A percentile compares a stretch with the other conserved stretches of the same genome.
These are phyloP conservation scores for Zoysia japonica DNA, from an alignment of 176 grass and related monocot genomes.

Conservation along the genomic window DNA sequence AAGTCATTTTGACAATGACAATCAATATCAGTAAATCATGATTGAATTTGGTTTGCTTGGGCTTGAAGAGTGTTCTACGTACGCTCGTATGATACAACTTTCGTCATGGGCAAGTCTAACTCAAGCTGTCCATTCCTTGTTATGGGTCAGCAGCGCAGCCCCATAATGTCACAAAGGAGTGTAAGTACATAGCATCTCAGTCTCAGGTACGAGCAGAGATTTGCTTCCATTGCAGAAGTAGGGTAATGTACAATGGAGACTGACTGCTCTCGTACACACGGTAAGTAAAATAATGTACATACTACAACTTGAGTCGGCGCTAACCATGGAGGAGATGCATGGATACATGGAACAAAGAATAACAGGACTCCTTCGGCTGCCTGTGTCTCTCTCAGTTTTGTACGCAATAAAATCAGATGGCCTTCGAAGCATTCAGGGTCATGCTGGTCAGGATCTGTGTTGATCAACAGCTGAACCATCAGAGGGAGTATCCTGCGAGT, in stretches of 20 bases:
- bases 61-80: no score
- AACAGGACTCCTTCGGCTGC: not conserved
- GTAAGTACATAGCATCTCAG: not conserved
- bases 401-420: not conserved
- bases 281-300: not conserved
- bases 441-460: not conserved
- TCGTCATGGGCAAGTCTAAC: no score
- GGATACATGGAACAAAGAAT: not conserved
- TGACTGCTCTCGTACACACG: not conserved
- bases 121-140: no score
- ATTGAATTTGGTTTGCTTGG: no score
- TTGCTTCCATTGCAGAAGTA: not conserved
- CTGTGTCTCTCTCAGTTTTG: not conserved
- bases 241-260: not conserved
- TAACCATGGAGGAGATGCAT: not conserved
- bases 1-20: no score
- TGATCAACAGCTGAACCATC: not conserved
- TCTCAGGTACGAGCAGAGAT: not conserved
- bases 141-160: no score
- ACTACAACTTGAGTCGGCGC: not conserved
- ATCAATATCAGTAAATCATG: no score
- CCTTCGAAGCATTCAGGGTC: not conserved
- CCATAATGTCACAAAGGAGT: no score
- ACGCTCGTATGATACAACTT: no score
- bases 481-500: constrained; percentile 39